These are phyloP conservation scores for Phytophthora palmivora DNA, from an alignment of 352 stramenopile genomes.

Conservation along the genomic window DNA sequence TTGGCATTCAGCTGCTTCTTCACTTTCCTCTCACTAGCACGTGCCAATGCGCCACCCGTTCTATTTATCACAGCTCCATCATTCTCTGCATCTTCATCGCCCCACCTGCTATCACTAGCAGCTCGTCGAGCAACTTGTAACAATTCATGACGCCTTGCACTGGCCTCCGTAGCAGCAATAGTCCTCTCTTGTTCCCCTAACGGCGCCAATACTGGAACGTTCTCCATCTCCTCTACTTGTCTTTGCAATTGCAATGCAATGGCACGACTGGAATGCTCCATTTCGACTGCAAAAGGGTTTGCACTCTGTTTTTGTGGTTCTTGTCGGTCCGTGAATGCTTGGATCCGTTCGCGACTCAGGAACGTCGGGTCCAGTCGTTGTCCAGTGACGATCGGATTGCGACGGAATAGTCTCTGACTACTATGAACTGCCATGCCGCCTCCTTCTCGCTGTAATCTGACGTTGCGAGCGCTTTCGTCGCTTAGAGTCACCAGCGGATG, in stretches of 20 bases:
- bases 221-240: conserved; percentile 20
- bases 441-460: conserved; percentile 25
- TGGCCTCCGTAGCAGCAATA: conserved; percentile 66
- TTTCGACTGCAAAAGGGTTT: conserved; percentile 32
- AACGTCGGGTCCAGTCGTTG: conserved; percentile 67
- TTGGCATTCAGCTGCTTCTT: conserved; percentile 70
- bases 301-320: conserved; percentile 21
- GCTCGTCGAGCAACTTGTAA: conserved; percentile 23
- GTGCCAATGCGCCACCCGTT: conserved; percentile 36
- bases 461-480: conserved; percentile 31
- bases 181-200: conserved; percentile 47
- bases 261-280: conserved; percentile 48
- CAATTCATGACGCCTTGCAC: conserved; percentile 35
- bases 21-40: conserved; percentile 64
- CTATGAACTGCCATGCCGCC: conserved; percentile 26
- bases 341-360: conserved; percentile 50
- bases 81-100: conserved; percentile 20
- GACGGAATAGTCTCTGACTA: conserved; percentile 19
- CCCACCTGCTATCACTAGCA: conserved; percentile 18
- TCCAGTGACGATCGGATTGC: conserved; percentile 7
- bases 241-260: conserved; percentile 49
- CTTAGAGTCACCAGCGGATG: conserved; percentile 56
- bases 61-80: conserved; percentile 5
- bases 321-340: conserved; percentile 37
- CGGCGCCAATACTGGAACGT: not conserved